Evolutionary conservation across 2,329 filamentous ascomycete species (phyloP), one percentile per base, ranked within the genome.

Genomic region (Didymella sp.): DNA sequence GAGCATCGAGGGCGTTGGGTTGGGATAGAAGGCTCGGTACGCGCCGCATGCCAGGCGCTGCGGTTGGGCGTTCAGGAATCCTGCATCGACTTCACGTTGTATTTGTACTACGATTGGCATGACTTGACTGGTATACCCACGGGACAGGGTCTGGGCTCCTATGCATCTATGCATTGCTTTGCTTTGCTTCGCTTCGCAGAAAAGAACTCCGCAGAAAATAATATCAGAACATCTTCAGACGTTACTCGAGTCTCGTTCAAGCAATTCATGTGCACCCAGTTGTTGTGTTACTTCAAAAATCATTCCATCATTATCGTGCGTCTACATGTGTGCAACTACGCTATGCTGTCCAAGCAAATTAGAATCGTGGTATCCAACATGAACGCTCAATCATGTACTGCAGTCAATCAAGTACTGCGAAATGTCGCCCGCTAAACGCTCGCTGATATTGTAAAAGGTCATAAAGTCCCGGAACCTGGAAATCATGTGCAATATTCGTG

Each of bases 21-120:
- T 56, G 51, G 41, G 42, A 56, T 51, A 55, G 40, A 55, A 11
- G 27, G n/a, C 22, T 11, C 22, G 19, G 33, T 17, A 15, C 6
- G 15, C 13, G 35, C 43, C 54, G 48, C 19, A 37, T 37, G 54
- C 54, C 43, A 48, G 54, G 54, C 42, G 53, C 53, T 51, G 53
- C 53, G 53, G 47, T 17, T 33, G 5, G 52, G 52, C 53, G 53
- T 56, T 56, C 46, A 46, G 46, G 46, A 38, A 25, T 27, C 28
- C 42, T 31, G 40, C 40, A 50, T 31, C 17, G 9, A 37, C 25
- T 45, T n/a, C 40, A 56, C 19, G 21, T 50, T 50, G 52, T 50
- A 50, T 56, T 50, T 45, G 46, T 56, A 50, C 33, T 21, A 19
- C 21, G 46, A 21, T 15, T 43, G 33, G 33, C 33, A 37, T 37